Evolutionary conservation across 1,284 basidiomycete species (phyloP).

Genomic region (Tremellales sp.): DNA sequence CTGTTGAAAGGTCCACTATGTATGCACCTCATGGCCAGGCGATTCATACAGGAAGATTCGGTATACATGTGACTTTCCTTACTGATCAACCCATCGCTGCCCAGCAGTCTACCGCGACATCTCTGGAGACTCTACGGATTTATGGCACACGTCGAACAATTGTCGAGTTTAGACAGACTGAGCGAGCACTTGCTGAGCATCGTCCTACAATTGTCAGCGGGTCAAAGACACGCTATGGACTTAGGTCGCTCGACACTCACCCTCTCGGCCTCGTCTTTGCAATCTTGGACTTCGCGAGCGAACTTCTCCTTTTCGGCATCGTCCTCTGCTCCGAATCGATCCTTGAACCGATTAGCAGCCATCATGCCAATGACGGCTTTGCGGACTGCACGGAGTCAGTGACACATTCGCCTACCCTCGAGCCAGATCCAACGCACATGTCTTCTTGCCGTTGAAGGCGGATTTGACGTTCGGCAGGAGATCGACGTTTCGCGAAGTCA

Average conservation of each 20-base stretch:
- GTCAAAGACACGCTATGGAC: neutral
- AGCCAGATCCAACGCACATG: slow-evolving; percentile 57
- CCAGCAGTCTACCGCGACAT: slow-evolving; percentile 42
- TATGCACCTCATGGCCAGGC: too few relatives aligned
- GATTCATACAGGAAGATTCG: too few relatives aligned
- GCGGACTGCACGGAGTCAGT: slow-evolving; percentile 58
- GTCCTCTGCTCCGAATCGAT: slow-evolving; percentile 50
- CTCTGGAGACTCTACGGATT: slow-evolving; percentile 45
- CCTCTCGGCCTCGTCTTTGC: slow-evolving; percentile 76
- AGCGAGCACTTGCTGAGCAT: neutral
- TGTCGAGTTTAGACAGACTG: too few relatives aligned
- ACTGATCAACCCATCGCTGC: too few relatives aligned
- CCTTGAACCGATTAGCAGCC: slow-evolving; percentile 71
- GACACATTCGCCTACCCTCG: neutral
- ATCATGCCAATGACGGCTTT: slow-evolving; percentile 81
- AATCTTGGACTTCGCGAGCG: slow-evolving; percentile 61
- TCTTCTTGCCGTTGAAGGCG: slow-evolving; percentile 79
- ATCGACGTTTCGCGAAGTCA: slow-evolving; percentile 63
- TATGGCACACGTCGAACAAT: too few relatives aligned
- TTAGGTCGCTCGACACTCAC: slow-evolving; percentile 48
- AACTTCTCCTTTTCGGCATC: slow-evolving; percentile 55
- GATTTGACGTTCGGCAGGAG: slow-evolving; percentile 82
- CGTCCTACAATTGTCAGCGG: neutral
- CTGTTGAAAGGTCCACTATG: too few relatives aligned
- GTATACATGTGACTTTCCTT: too few relatives aligned